Base-by-base conservation (phyloP, 768 basidiomycete genomes). In the Rubroboletus pulcherrimus region DNA sequence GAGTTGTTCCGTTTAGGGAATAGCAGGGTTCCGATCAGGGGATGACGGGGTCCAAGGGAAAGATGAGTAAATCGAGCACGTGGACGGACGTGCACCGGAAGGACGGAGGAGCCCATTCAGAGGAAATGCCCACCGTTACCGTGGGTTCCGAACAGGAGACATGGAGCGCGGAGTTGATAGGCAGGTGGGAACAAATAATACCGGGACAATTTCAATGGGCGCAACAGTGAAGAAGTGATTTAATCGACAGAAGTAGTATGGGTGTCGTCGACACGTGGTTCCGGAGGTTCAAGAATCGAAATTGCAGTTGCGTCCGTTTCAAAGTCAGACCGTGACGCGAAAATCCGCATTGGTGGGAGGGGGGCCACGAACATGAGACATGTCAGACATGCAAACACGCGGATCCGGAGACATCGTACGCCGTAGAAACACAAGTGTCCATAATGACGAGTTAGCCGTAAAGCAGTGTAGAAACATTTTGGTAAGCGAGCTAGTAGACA, bases 261-360 rank as follows among this genome's bases (percentile, higher is more conserved):
- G 45, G 29, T 26, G 40, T 50, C 35, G 30, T 58, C 19, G 51
- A 57, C 66, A 69, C 52, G 67, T 66, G 66, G 67, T 42, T 51
- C 67, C 68, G 68, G 70, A 63, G 54, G 67, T 60, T 42, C 37
- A 59, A 21, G 35, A 54, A 67, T 57, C 53, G 35, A 53, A 57
- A 69, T 61, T 55, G 65, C 65, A 44, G 67, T 66, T 60, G 19
- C 57, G 8, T 37, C 35, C 38, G 53, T 55, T 59, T 55, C 47
- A 55, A 58, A 58, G 48, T 44, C 46, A 40, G 60, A 55, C 35
- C 11, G 19, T 51, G 50, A 51, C 52, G 52, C 24, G 31, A 40
- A n/a, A 21, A 30, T 33, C 47, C 38, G 51, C 44, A 52, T 48
- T 46, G 15, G 34, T 42, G 26, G 44, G 35, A 49, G 45, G 40